Evolutionary conservation across 148 eudicot species (phyloP).

Genomic region (Fagopyrum esculentum): DNA sequence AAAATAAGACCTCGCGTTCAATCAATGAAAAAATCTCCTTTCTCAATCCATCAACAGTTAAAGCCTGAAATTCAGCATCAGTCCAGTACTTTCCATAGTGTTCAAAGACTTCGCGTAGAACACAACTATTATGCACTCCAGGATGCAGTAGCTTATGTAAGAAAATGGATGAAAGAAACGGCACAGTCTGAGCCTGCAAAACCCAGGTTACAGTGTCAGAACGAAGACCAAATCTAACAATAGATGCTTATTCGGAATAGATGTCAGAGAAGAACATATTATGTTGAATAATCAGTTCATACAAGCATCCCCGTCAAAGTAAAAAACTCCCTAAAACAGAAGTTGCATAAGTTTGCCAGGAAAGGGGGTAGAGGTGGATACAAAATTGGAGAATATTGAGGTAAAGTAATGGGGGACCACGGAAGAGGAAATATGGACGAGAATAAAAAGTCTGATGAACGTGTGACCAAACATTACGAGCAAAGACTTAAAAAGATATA

Average conservation of each 20-base stretch:
- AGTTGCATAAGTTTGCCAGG: not conserved
- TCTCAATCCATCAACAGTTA: constrained; percentile 64
- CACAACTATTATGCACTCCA: constrained; percentile 56
- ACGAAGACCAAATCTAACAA: not conserved
- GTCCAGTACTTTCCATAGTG: constrained; percentile 70
- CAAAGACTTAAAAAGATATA: not conserved
- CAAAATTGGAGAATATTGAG: not conserved
- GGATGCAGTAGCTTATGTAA: constrained; percentile 71
- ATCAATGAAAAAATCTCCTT: constrained; percentile 63
- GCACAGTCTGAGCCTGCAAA: constrained; percentile 67
- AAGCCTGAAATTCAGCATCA: constrained; percentile 64
- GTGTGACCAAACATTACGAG: not conserved
- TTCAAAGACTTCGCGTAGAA: constrained; percentile 55
- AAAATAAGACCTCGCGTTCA: constrained; percentile 65
- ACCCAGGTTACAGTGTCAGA: not conserved
- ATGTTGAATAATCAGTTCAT: constrained; percentile 2
- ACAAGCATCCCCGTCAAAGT: not conserved
- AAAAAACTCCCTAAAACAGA: not conserved
- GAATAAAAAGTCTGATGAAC: not conserved
- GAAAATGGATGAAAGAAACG: constrained; percentile 74
- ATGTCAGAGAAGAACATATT: not conserved
- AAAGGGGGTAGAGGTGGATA: not conserved
- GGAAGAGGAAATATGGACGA: not conserved
- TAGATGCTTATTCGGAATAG: not conserved
- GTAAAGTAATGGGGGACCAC: not conserved